These are phyloP conservation scores for Roridomyces roridus DNA, from an alignment of 768 basidiomycete genomes.

Conservation along the genomic window DNA sequence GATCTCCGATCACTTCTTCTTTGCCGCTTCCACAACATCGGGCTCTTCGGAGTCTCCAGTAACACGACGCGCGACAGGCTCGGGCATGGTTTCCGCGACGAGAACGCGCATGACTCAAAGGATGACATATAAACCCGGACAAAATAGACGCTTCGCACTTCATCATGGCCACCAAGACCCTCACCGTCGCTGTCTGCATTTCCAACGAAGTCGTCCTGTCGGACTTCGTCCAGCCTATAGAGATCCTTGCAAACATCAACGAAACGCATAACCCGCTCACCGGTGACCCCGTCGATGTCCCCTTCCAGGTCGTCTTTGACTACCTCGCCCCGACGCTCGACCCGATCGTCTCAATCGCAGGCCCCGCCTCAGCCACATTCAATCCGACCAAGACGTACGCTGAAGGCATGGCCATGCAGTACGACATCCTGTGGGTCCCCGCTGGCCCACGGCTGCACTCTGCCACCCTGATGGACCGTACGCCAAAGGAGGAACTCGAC, in stretches of 20 bases:
- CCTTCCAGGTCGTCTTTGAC: slow-evolving; percentile 26
- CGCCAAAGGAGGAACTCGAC: slow-evolving; percentile 26
- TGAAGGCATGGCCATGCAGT: slow-evolving; percentile 26
- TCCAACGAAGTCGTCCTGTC: slow-evolving; percentile 23
- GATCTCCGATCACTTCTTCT: too few species aligned
- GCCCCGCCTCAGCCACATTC: slow-evolving; percentile 15
- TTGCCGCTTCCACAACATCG: too few species aligned
- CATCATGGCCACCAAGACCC: slow-evolving; percentile 13
- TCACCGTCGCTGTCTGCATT: slow-evolving; percentile 28
- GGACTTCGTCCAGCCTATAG: slow-evolving; percentile 27
- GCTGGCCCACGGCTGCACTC: slow-evolving; percentile 25
- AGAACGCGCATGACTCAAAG: too few species aligned
- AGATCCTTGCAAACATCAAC: slow-evolving; percentile 25
- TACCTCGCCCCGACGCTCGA: slow-evolving; percentile 27
- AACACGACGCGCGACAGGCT: too few species aligned
- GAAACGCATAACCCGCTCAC: neutral
- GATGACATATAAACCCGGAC: too few species aligned
- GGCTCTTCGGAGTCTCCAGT: too few species aligned
- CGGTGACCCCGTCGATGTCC: neutral
- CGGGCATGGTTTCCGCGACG: too few species aligned
- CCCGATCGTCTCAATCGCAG: slow-evolving; percentile 21
- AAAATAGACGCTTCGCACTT: too few species aligned
- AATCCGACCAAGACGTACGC: slow-evolving; percentile 31
- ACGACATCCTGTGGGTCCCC: slow-evolving; percentile 34
- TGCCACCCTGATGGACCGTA: slow-evolving; percentile 14